A percentile compares a stretch with the other conserved stretches of the same genome.
Evolutionary conservation across 768 basidiomycete genomes (phyloP).

Genomic region (Pulveroboletus frians): DNA sequence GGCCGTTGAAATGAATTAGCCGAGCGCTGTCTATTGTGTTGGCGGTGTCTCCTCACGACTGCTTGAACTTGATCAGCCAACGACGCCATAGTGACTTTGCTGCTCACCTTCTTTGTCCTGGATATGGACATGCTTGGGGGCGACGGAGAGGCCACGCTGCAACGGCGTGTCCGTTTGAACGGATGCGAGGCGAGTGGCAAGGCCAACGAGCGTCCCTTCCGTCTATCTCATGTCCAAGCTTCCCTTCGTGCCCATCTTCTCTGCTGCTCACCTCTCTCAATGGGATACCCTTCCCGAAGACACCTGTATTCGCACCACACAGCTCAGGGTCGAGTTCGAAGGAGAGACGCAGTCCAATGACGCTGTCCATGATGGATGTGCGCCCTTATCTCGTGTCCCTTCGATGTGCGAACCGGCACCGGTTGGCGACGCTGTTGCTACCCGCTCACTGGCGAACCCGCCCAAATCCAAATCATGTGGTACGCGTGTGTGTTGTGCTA

Average conservation of each 20-base stretch:
- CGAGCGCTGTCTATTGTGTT: too few relatives aligned
- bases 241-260: constrained; percentile 25
- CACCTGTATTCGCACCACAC: background rate
- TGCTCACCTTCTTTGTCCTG: background rate
- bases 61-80: too few relatives aligned
- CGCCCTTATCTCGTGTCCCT: background rate
- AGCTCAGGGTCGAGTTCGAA: background rate
- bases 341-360: background rate
- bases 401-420: background rate
- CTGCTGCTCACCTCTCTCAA: constrained; percentile 28
- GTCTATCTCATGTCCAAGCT: constrained; percentile 14
- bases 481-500: background rate
- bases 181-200: background rate
- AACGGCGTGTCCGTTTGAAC: constrained; percentile 3
- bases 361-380: background rate
- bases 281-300: constrained; percentile 19
- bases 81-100: too few relatives aligned
- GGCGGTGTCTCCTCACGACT: too few relatives aligned
- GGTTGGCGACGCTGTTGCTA: too few relatives aligned
- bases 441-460: too few relatives aligned
- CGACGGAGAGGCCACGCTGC: constrained; percentile 8
- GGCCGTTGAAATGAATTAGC: too few relatives aligned
- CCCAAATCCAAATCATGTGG: constrained; percentile 1
- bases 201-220: background rate
- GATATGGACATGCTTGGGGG: background rate